Evolutionary conservation across 441 rosid genomes (phyloP), one percentile per base, ranked within the genome.

Genomic region (Biscutella laevigata): DNA sequence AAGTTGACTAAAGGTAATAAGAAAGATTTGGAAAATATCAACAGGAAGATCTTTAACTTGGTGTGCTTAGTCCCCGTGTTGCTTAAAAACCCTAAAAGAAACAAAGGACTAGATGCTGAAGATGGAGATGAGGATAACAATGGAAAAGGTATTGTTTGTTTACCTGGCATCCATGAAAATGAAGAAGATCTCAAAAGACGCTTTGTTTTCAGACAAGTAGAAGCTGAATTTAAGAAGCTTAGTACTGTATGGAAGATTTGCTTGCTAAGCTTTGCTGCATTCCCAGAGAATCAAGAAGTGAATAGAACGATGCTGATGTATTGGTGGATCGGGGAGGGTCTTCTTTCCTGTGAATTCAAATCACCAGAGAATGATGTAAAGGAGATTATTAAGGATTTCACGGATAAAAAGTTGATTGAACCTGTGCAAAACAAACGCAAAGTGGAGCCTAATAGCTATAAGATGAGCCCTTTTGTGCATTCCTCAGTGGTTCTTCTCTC

Each of bases 271-370:
- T 74, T 82, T 35, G 61, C 67, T 1, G 64, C 59, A 9, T 73
- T 82, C 54, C 77, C 81, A 0, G 71, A 75, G 69, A 59, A 71
- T 43, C 73, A 69, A 6, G 71, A 52, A 53, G 62, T 79, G 8
- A 76, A 67, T 24, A 74, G 74, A 62, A 73, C 78, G 34, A 24
- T 77, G 52, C 46, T 77, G 14, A 69, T 57, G 56, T 64, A 68
- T 40, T 79, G 80, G 88, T 82, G 83, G 85, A 34, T 73, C 7
- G 81, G 77, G 5, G 80, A 82, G 34, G 66, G 67, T 0, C 33
- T 73, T 4, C 24, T 44, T n/a, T n/a, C n/a, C n/a, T n/a, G n/a
- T 27, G 50, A 2, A 0, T 22, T 41, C 0, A 11, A 1, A 12
- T 11, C 7, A 43, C 68, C 68, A 0, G 73, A 53, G 48, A 11